Evolutionary conservation across 78 protist genomes (phyloP).

Genomic region (Dictyostelium firmibasis): DNA sequence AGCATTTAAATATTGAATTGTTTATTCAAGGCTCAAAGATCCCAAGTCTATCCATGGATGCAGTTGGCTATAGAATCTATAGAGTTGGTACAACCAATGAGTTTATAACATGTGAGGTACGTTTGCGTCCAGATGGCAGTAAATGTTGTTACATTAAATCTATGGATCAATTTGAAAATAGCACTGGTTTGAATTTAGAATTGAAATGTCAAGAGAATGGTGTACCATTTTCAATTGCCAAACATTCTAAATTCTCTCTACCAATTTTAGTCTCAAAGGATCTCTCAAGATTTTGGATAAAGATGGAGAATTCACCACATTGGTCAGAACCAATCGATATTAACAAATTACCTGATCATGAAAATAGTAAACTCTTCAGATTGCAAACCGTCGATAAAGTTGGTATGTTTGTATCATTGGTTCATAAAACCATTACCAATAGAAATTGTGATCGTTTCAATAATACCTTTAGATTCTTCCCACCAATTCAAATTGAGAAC

Average conservation of each 20-base stretch:
- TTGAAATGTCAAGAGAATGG: slow-evolving; percentile 25
- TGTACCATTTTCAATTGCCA: background rate
- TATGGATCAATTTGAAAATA: slow-evolving; percentile 59
- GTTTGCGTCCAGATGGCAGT: slow-evolving; percentile 49
- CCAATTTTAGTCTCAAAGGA: slow-evolving; percentile 6
- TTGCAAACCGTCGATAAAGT: background rate
- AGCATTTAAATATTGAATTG: background rate
- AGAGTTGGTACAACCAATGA: background rate
- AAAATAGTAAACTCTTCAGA: background rate
- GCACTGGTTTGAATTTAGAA: background rate
- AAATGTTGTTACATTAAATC: slow-evolving; percentile 25
- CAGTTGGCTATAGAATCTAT: slow-evolving; percentile 48
- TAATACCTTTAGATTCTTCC: slow-evolving; percentile 14
- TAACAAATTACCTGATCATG: background rate
- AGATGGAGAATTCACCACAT: background rate
- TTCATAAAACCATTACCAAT: background rate
- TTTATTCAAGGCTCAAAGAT: background rate
- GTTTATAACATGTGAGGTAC: slow-evolving; percentile 15
- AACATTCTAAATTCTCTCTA: slow-evolving; percentile 13
- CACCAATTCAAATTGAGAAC: slow-evolving; percentile 65
- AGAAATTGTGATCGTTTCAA: background rate
- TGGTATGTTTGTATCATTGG: background rate
- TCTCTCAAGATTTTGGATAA: background rate
- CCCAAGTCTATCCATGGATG: slow-evolving; percentile 15
- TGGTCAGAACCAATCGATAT: slow-evolving; percentile 56